A percentile compares a stretch with the other conserved stretches of the same genome.
Conservation (phyloP, 495 filamentous ascomycete genomes). For the Hyaloscypha finlandica region DNA sequence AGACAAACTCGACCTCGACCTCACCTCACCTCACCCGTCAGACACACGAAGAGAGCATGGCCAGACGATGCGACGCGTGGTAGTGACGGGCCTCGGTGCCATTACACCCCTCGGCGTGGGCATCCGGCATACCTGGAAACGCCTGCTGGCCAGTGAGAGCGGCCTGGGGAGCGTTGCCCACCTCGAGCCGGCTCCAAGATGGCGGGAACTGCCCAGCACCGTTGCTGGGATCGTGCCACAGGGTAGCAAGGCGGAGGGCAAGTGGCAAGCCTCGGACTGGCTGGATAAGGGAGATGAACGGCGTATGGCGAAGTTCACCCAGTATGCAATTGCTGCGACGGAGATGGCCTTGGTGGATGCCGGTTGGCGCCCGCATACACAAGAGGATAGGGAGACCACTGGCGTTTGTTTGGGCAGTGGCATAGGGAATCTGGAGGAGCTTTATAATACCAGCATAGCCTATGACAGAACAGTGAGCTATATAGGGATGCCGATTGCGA, state of each 20-base stretch:
- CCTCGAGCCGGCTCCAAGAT: conserved; percentile 23
- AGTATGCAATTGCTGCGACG: conserved; percentile 86
- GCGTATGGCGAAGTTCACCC: conserved; percentile 87
- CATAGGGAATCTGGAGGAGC: conserved; percentile 89
- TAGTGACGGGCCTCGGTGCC: conserved; percentile 91
- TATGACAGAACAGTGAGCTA: conserved; percentile 64
- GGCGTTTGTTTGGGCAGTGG: conserved; percentile 95
- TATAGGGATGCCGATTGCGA: conserved; percentile 41
- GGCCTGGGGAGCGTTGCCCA: conserved; percentile 59
- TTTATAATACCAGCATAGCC: conserved; percentile 77
- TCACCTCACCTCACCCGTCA: not conserved
- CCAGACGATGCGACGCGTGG: conserved; percentile 79
- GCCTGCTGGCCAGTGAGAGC: conserved; percentile 74
- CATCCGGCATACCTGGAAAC: conserved; percentile 74
- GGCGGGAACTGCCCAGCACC: conserved; percentile 70
- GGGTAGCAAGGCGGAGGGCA: conserved; percentile 62
- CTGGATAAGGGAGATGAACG: conserved; percentile 69
- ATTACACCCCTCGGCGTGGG: conserved; percentile 90
- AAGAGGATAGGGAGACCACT: conserved; percentile 70
- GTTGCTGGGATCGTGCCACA: conserved; percentile 81
- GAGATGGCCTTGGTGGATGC: conserved; percentile 87
- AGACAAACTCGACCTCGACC: not conserved
- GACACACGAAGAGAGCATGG: conserved; percentile 13
- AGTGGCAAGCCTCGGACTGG: conserved; percentile 80
- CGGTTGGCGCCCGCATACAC: conserved; percentile 67